Evolutionary conservation across 2,329 filamentous ascomycete species (phyloP).

Genomic region (Alternaria triticina): DNA sequence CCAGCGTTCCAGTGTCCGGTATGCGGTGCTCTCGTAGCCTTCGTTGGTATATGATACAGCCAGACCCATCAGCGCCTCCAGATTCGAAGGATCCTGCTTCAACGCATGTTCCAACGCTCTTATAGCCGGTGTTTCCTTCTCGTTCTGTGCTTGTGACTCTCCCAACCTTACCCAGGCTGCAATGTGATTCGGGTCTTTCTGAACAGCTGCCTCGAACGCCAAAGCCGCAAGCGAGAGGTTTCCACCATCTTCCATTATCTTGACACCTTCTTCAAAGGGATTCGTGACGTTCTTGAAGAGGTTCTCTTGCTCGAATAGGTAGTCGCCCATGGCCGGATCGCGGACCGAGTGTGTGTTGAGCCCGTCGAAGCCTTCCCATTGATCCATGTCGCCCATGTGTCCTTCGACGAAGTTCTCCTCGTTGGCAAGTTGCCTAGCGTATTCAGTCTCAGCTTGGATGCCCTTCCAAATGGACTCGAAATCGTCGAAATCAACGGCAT

Average conservation of each 20-base stretch:
- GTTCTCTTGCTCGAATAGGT: constrained; percentile 95
- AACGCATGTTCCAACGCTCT: constrained; percentile 90
- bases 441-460: constrained; percentile 77
- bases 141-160: constrained; percentile 93
- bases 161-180: constrained; percentile 95
- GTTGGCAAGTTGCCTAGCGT: constrained; percentile 71
- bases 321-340: constrained; percentile 83
- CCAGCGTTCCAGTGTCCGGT: constrained; percentile 96
- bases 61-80: constrained; percentile 90
- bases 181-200: constrained; percentile 84
- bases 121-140: constrained; percentile 96
- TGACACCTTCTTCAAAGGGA: constrained; percentile 90
- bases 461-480: constrained; percentile 91
- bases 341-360: constrained; percentile 70
- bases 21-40: constrained; percentile 95
- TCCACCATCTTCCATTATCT: constrained; percentile 91
- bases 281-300: constrained; percentile 81
- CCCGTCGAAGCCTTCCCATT: constrained; percentile 79
- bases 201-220: constrained; percentile 93
- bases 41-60: constrained; percentile 99
- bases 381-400: constrained; percentile 74
- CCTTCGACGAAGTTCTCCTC: constrained; percentile 69
- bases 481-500: constrained; percentile 83
- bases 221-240: constrained; percentile 92
- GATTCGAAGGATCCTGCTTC: constrained; percentile 84